Evolutionary conservation across 2,329 filamentous ascomycete species (phyloP).

Genomic region (Hypocreales sp.): DNA sequence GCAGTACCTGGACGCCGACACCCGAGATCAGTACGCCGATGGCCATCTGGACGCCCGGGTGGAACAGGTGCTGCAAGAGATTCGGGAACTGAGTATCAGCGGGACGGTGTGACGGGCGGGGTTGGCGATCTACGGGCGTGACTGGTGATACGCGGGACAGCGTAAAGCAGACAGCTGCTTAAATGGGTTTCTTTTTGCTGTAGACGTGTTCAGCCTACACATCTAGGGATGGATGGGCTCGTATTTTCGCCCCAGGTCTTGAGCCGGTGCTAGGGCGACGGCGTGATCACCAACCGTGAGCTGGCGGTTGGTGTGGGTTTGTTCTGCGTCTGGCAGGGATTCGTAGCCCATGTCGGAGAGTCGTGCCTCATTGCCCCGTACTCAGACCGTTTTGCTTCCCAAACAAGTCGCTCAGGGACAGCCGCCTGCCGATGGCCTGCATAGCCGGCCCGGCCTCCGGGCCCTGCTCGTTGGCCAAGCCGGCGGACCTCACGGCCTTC

Average conservation of each 20-base stretch:
- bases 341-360: too few relatives aligned
- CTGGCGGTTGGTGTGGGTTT: too few relatives aligned
- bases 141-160: too few relatives aligned
- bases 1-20: constrained; percentile 92
- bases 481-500: constrained; percentile 18
- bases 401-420: constrained; percentile 31
- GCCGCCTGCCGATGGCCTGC: constrained; percentile 25
- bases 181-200: too few relatives aligned
- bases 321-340: too few relatives aligned
- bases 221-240: too few relatives aligned
- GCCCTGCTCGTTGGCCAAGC: constrained; percentile 12
- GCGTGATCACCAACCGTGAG: too few relatives aligned
- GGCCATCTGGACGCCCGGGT: constrained; percentile 84
- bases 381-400: constrained; percentile 12
- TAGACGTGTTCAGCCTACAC: too few relatives aligned
- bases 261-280: too few relatives aligned
- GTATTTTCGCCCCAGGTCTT: too few relatives aligned
- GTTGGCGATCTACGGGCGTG: too few relatives aligned
- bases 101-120: constrained; percentile 45
- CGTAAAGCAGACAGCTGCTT: too few relatives aligned
- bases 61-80: constrained; percentile 93
- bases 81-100: constrained; percentile 87
- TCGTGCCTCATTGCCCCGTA: constrained; percentile 6
- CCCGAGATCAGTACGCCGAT: constrained; percentile 87
- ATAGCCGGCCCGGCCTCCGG: constrained; percentile 24